Base-by-base conservation (phyloP, 83 land plant genomes). In the Thuja plicata region DNA sequence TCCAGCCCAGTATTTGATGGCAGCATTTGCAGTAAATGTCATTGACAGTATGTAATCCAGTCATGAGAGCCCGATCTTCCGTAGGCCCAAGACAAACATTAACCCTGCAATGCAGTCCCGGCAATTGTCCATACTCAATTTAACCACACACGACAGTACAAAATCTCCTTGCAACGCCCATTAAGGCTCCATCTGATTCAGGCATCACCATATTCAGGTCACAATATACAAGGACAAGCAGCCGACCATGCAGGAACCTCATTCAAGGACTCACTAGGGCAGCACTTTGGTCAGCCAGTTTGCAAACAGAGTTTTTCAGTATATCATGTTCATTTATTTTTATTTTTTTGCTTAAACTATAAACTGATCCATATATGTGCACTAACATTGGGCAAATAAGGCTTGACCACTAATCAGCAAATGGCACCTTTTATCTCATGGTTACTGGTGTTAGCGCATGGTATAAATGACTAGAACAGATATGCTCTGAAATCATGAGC, bases 1-100 rank as follows among this genome's bases (percentile, higher is more conserved):
- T 92, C 96, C 96, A 95, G n/a, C 96, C 96, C 88, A 95, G 87
- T 7, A 95, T 84, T 85, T 95, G 96, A 19, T 89, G 90, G 90
- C 96, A 95, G 86, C 90, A 90, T 87, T 90, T 92, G 88, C 96
- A 95, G 78, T 92, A 94, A 27, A 95, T 92, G 85, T 95, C 96
- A 54, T 84, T 90, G 16, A 95, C 96, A 84, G 91, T 94, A 76
- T 95, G 96, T 81, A 94, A 83, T 37, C 96, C 96, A 55, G 93
- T 95, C 57, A 91, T 45, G 32, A 95, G 91, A 43, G 37, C 54
- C 12, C 96, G 90, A 27, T 95, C 95, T 89, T 95, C 96, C 38
- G 57, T 88, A 11, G 95, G 95, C 27, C 96, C 96, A 54, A 93
- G 57, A 60, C 87, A 87, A 24, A 95, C 90, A 84, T 95, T 95